Percentiles rank a stretch among this genome's conserved stretches.
Conservation (phyloP, 352 stramenopile species). For the Phytopythium oedochilum region DNA sequence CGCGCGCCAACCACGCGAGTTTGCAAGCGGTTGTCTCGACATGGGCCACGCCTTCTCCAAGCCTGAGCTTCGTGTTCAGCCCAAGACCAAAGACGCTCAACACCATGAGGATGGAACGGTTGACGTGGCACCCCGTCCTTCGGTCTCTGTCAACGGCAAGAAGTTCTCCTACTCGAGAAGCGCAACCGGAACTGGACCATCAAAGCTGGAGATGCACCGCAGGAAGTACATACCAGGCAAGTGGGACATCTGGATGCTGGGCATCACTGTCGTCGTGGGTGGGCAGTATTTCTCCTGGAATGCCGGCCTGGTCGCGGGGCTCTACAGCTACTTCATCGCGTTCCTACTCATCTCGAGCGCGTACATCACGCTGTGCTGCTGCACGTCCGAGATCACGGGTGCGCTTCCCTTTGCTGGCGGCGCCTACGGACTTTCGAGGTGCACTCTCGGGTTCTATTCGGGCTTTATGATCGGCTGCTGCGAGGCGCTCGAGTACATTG, state of each 20-base stretch:
- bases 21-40: not conserved
- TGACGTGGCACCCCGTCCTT: not conserved
- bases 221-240: slow-evolving; percentile 19
- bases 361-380: slow-evolving; percentile 37
- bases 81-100: not conserved
- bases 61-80: not conserved
- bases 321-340: slow-evolving; percentile 34
- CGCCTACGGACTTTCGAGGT: slow-evolving; percentile 33
- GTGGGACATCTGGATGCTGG: slow-evolving; percentile 40
- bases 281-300: slow-evolving; percentile 57
- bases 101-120: not conserved
- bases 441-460: slow-evolving; percentile 36
- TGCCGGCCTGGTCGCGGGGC: slow-evolving; percentile 24
- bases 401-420: slow-evolving; percentile 39
- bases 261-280: slow-evolving; percentile 49
- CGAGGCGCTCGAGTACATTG: slow-evolving; percentile 41
- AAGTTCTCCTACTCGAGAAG: not conserved
- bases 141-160: not conserved
- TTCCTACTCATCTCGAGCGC: slow-evolving; percentile 29
- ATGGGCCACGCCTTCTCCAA: slow-evolving; percentile 2
- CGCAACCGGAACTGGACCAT: not conserved
- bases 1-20: too few species aligned
- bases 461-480: slow-evolving; percentile 47
- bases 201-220: not conserved
- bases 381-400: slow-evolving; percentile 39